These are phyloP conservation scores for Cupressus sempervirens DNA, from an alignment of 75 land plant genomes.

Conservation along the genomic window DNA sequence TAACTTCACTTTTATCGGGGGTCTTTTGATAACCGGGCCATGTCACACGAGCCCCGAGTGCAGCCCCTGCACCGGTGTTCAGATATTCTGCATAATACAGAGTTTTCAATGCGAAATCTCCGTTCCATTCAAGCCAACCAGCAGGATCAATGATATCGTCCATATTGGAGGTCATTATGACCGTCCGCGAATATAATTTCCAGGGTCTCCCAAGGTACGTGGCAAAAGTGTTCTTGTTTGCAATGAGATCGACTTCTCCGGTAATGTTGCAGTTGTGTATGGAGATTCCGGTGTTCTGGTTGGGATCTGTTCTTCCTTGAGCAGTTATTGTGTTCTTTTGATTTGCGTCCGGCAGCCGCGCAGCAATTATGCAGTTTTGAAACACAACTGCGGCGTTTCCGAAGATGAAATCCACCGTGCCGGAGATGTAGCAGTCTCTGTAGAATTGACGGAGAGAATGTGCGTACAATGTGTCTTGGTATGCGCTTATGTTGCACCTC, in stretches of 20 bases:
- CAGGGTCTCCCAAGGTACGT: slow-evolving; percentile 28
- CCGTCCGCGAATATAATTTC: slow-evolving; percentile 19
- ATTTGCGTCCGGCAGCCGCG: slow-evolving; percentile 28
- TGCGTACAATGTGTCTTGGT: slow-evolving; percentile 59
- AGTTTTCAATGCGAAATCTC: slow-evolving; percentile 34
- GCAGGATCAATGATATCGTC: slow-evolving; percentile 31
- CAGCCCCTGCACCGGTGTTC: slow-evolving; percentile 52
- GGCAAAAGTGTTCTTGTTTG: neutral
- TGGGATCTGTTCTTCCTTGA: slow-evolving; percentile 19
- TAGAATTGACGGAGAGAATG: slow-evolving; percentile 49
- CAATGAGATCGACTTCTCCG: neutral
- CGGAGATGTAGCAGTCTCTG: slow-evolving; percentile 26
- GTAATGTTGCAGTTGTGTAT: slow-evolving; percentile 24
- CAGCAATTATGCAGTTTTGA: slow-evolving; percentile 15
- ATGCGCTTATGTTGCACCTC: slow-evolving; percentile 44
- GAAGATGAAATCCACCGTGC: slow-evolving; percentile 31
- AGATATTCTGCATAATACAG: slow-evolving; percentile 48
- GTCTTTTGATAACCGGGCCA: slow-evolving; percentile 43
- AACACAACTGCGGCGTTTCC: slow-evolving; percentile 29
- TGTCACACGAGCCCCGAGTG: slow-evolving; percentile 21
- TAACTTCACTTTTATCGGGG: slow-evolving; percentile 17
- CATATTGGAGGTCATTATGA: slow-evolving; percentile 33
- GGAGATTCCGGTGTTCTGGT: slow-evolving; percentile 28
- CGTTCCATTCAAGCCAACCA: slow-evolving; percentile 57
- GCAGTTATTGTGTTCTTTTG: slow-evolving; percentile 29